Base-by-base conservation (phyloP, 1,139 yeast genomes). In the Yamadazyma sp. region DNA sequence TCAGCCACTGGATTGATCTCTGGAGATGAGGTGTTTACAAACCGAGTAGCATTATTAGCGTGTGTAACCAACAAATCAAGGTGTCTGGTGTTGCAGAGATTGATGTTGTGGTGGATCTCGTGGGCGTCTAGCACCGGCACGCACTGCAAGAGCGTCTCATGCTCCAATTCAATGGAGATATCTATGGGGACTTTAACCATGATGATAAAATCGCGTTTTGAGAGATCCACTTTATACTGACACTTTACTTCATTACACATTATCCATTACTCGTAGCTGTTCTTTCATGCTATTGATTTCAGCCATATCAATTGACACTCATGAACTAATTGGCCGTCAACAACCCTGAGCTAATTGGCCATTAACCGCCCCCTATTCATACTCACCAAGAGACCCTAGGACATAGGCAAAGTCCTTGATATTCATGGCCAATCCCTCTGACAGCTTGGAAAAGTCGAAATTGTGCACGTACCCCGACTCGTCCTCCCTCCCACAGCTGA, bases 351-450 rank as follows among this genome's bases (percentile, higher is more conserved):
- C n/a, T n/a, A n/a, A n/a, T n/a, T n/a, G n/a, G n/a, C n/a, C n/a
- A n/a, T n/a, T n/a, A n/a, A n/a, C n/a, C n/a, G n/a, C n/a, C 20
- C 12, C 20, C 29, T 25, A 57, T 25, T 57, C 62, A 10, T 59
- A 52, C 44, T 70, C 75, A 1, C 76, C 76, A 13, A 70, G 43
- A 25, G 57, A 60, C 1, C 76, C 76, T 30, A 70, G 45, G 4
- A 70, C 62, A 43, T 62, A 71, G 1, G 73, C 76, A 55, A 71
- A 70, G 40, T 68, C 76, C 44, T 67, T 70, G 36, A 70, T 61
- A 5, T 51, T 47, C 5, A 70, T 57, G 35, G 52, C 52, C 3
- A 67, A 48, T 0, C 72, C 73, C 8, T 43, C 38, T 34, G 57
- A 56, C 2, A 53, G 44, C 36, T 54, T 57, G 14, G 55, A 46